Evolutionary conservation across 2,329 filamentous ascomycete species (phyloP).

Genomic region (Aureobasidium sp.): DNA sequence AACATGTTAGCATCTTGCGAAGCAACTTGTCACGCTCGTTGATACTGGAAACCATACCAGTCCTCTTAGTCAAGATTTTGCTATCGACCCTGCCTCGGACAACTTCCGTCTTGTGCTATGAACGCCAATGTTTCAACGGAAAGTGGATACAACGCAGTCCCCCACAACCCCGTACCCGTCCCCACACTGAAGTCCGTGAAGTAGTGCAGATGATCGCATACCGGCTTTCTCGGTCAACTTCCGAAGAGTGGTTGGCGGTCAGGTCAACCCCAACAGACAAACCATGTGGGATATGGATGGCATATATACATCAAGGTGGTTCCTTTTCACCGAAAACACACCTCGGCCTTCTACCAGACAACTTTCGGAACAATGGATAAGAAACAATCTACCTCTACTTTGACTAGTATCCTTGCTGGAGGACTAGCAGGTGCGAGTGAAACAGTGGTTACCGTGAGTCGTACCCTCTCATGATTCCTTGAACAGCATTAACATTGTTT

Average conservation of each 20-base stretch:
- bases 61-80: too few relatives aligned
- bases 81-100: not conserved
- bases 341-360: not conserved
- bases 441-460: constrained; percentile 11
- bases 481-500: not conserved
- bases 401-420: constrained; percentile 12
- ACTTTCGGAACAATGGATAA: not conserved
- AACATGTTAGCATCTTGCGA: not conserved
- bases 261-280: not conserved
- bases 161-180: not conserved
- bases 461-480: too few relatives aligned
- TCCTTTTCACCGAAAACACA: not conserved
- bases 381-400: constrained; percentile 1
- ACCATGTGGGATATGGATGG: too few relatives aligned
- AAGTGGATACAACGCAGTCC: not conserved
- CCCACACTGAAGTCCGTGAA: not conserved
- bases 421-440: constrained; percentile 14
- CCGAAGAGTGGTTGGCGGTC: not conserved
- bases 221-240: not conserved
- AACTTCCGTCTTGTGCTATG: not conserved
- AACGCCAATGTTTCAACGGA: not conserved
- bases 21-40: too few relatives aligned
- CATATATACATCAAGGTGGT: not conserved
- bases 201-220: not conserved
- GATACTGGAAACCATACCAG: too few relatives aligned